Evolutionary conservation across 2,329 filamentous ascomycete genomes (phyloP).

Genomic region (Cryphonectria japonica): DNA sequence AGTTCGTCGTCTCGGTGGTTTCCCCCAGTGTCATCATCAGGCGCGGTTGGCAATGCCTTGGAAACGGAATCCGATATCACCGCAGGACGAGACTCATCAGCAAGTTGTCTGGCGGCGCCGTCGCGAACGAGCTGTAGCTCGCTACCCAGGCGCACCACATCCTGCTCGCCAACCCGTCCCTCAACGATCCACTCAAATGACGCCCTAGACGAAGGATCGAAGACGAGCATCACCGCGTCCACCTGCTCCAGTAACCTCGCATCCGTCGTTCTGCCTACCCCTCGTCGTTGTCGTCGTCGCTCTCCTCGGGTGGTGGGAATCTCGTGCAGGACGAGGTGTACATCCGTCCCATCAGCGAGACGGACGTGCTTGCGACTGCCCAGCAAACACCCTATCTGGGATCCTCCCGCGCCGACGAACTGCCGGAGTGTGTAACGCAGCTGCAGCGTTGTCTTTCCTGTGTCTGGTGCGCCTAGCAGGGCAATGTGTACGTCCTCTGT

Average conservation of each 20-base stretch:
- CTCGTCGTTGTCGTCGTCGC: background rate
- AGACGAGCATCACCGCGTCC: conserved; percentile 25
- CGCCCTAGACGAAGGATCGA: conserved; percentile 20
- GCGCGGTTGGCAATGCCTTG: conserved; percentile 7
- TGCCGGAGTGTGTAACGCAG: conserved; percentile 23
- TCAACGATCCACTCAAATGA: conserved; percentile 22
- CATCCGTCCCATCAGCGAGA: conserved; percentile 12
- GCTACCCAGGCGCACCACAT: conserved; percentile 16
- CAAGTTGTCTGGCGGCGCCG: conserved; percentile 7
- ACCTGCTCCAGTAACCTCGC: conserved; percentile 20
- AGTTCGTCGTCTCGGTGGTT: background rate
- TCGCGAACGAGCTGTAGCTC: conserved; percentile 6
- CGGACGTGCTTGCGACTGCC: conserved; percentile 19
- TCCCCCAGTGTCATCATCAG: background rate
- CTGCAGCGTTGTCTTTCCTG: conserved; percentile 23
- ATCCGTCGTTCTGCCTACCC: conserved; percentile 8
- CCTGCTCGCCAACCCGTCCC: conserved; percentile 6
- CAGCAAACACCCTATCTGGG: conserved; percentile 10
- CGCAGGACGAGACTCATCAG: conserved; percentile 11
- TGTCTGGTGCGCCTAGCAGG: conserved; percentile 19
- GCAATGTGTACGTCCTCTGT: conserved; percentile 25
- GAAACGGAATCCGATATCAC: background rate
- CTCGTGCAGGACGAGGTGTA: conserved; percentile 25
- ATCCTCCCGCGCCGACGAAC: conserved; percentile 1
- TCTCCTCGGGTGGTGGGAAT: background rate